Conservation (phyloP, 2,329 filamentous ascomycete genomes). For the Colletotrichum plurivorum region DNA sequence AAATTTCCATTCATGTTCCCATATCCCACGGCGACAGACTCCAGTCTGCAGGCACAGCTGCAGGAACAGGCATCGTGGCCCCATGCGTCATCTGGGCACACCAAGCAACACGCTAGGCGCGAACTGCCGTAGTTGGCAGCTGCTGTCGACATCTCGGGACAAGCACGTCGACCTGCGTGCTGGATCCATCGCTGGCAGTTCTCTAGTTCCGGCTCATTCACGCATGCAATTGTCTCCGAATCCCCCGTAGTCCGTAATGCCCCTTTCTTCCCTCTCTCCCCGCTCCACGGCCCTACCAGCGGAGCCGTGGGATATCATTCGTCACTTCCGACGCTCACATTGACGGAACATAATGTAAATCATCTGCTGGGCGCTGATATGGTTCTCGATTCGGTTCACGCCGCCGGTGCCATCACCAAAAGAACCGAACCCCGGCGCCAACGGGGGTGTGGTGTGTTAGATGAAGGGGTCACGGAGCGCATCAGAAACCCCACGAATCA, state of each 20-base stretch:
- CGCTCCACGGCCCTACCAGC: conserved; percentile 28
- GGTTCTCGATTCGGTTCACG: conserved; percentile 23
- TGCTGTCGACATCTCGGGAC: conserved; percentile 13
- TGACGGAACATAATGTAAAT: conserved; percentile 19
- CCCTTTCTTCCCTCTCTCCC: not conserved
- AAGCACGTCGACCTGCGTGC: not conserved
- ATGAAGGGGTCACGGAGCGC: conserved; percentile 34
- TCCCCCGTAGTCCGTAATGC: too few relatives aligned
- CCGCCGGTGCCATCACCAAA: conserved; percentile 27
- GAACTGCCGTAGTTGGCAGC: conserved; percentile 19
- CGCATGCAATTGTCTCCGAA: too few relatives aligned
- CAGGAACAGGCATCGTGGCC: not conserved
- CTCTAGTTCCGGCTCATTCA: conserved; percentile 1
- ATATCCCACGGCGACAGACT: conserved; percentile 4
- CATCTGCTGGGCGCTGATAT: not conserved
- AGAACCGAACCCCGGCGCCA: conserved; percentile 9
- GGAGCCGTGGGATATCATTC: conserved; percentile 6
- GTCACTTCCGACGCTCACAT: conserved; percentile 1
- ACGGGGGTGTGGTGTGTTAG: conserved; percentile 13
- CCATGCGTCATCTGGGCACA: not conserved
- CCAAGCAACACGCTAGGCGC: conserved; percentile 15
- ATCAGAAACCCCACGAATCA: conserved; percentile 35
- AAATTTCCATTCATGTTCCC: not conserved
- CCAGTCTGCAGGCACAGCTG: not conserved
- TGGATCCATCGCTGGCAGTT: conserved; percentile 30